Evolutionary conservation across 1,139 yeast genomes (phyloP), one percentile per base, ranked within the genome.

Genomic region (Arxiozyma slooffiae): DNA sequence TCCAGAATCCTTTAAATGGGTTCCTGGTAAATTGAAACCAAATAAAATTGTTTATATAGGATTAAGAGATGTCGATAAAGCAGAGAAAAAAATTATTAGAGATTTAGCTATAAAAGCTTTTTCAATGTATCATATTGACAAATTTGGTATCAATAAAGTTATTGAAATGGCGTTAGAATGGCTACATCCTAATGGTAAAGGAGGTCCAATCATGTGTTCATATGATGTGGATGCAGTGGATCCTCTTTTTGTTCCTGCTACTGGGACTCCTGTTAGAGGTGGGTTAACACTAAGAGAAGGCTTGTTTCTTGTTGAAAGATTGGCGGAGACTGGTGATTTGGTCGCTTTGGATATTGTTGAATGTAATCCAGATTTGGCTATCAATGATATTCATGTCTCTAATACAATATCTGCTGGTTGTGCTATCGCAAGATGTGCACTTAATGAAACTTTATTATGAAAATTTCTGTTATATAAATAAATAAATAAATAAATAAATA

Each of bases 151-250:
- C 61, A 94, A 88, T 57, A 79, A 80, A 64, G 97, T 92, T 53
- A 81, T 92, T 48, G 95, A 88, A 59, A 86, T 86, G 95, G 98
- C 98, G 1, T 71, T 92, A 53, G 80, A 82, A 56, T 77, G 78
- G 48, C 75, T 92, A 57, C 85, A 86, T 68, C 95, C 96, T 20
- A 78, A 79, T 53, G 79, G 88, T n/a, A 54, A 89, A 7, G 49
- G 57, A 55, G 75, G 75, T 49, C 97, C 98, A 42, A 77, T 92
- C 57, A 97, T 92, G 71, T 72, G 94, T 60, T 84, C 95, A 39
- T 92, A 90, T 67, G 98, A 92, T 66, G 97, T 92, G 48, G 98
- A 92, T 69, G 97, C 97, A 44, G 82, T 92, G 56, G 98, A 92
- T 69, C 98, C 98, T 48, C 76, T 81, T 56, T 88, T 76, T 64